Percentiles rank a stretch among this genome's conserved stretches.
These are phyloP conservation scores for Podospora bellae-mahoneyi DNA, from an alignment of 495 filamentous ascomycete genomes.

Conservation along the genomic window DNA sequence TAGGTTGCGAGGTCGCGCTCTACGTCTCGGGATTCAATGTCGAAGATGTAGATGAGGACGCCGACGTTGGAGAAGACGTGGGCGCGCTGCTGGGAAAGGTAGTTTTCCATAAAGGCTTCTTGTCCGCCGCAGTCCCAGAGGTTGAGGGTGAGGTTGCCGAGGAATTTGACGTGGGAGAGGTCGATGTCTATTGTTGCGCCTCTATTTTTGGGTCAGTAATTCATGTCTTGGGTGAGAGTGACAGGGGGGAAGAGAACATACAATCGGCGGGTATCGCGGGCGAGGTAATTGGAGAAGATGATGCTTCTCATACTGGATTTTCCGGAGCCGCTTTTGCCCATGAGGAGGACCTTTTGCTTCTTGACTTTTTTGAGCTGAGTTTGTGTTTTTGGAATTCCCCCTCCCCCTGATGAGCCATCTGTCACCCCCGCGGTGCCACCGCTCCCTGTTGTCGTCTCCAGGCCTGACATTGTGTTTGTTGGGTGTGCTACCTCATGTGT, in stretches of 20 bases:
- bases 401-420: neutral
- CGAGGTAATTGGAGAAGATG: constrained; percentile 97
- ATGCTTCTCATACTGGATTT: constrained; percentile 98
- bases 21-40: constrained; percentile 92
- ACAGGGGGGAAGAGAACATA: constrained; percentile 26
- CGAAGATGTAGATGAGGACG: constrained; percentile 98
- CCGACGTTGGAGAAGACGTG: constrained; percentile 97
- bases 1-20: constrained; percentile 88
- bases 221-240: neutral
- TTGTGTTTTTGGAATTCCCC: constrained; percentile 5
- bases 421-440: constrained; percentile 2
- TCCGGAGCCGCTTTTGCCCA: constrained; percentile 98
- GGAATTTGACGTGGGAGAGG: constrained; percentile 95
- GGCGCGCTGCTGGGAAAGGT: constrained; percentile 85
- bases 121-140: constrained; percentile 99
- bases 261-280: constrained; percentile 87
- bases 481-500: constrained; percentile 10
- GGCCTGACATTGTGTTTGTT: constrained; percentile 24
- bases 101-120: constrained; percentile 98
- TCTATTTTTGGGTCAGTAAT: constrained; percentile 24
- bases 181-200: constrained; percentile 99
- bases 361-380: constrained; percentile 54
- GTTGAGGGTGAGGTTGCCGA: constrained; percentile 94
- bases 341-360: constrained; percentile 60
- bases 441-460: constrained; percentile 16